These are phyloP conservation scores for Lindgomyces ingoldianus DNA, from an alignment of 495 filamentous ascomycete genomes.

Conservation along the genomic window DNA sequence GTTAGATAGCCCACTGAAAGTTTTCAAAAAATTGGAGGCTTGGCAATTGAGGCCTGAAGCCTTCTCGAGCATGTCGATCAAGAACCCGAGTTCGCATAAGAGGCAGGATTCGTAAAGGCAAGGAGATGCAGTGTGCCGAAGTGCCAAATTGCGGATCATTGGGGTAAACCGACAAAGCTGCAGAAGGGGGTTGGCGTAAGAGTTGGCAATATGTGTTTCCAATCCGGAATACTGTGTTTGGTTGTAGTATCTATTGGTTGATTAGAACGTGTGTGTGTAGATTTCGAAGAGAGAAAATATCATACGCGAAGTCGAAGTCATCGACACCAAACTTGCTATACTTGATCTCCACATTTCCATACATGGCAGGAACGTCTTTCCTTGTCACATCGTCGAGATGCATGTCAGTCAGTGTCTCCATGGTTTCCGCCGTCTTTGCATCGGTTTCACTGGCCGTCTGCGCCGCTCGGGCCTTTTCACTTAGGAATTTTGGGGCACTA, in stretches of 20 bases:
- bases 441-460: slow-evolving; percentile 47
- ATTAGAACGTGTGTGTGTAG: slow-evolving; percentile 8
- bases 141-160: slow-evolving; percentile 79
- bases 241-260: slow-evolving; percentile 74
- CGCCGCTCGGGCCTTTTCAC: slow-evolving; percentile 80
- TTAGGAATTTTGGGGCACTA: slow-evolving; percentile 82
- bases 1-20: slow-evolving; percentile 75
- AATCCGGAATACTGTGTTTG: slow-evolving; percentile 85
- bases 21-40: slow-evolving; percentile 93
- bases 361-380: slow-evolving; percentile 79
- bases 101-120: slow-evolving; percentile 82
- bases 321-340: slow-evolving; percentile 97
- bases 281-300: neutral
- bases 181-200: slow-evolving; percentile 89
- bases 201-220: slow-evolving; percentile 94
- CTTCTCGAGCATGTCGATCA: slow-evolving; percentile 98
- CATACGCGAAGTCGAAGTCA: slow-evolving; percentile 94
- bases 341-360: slow-evolving; percentile 90
- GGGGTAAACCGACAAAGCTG: slow-evolving; percentile 91
- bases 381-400: slow-evolving; percentile 50
- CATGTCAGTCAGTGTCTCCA: slow-evolving; percentile 55
- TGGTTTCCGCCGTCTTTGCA: slow-evolving; percentile 59
- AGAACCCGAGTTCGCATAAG: slow-evolving; percentile 89
- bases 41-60: slow-evolving; percentile 91
- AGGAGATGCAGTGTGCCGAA: slow-evolving; percentile 83